Evolutionary conservation across 805 yeast species (phyloP).

Genomic region (Kluyveromyces lactis): DNA sequence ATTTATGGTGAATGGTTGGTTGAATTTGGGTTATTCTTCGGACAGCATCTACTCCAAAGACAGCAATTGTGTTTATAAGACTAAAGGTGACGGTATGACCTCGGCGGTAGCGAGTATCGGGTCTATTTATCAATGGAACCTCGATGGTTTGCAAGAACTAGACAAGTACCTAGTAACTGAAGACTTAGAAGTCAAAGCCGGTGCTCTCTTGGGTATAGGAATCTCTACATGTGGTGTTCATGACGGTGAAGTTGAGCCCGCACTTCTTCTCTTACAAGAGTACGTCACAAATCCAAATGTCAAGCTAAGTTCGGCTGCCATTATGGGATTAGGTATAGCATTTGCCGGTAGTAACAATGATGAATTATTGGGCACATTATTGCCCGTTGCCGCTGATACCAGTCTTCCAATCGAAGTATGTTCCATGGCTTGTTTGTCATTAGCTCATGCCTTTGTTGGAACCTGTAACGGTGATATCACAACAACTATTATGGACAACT

Average conservation of each 20-base stretch:
- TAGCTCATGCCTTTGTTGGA: slow-evolving; percentile 93
- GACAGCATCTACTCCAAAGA: slow-evolving; percentile 75
- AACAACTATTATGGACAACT: slow-evolving; percentile 81
- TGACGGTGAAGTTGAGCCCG: slow-evolving; percentile 86
- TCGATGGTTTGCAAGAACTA: slow-evolving; percentile 80
- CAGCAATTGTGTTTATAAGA: slow-evolving; percentile 84
- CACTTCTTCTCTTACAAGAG: slow-evolving; percentile 77
- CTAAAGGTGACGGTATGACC: slow-evolving; percentile 85
- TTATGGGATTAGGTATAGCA: slow-evolving; percentile 87
- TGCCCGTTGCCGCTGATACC: slow-evolving; percentile 77
- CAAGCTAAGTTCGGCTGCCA: slow-evolving; percentile 68
- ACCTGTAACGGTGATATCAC: slow-evolving; percentile 93
- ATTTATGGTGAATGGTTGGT: slow-evolving; percentile 85
- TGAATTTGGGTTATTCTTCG: slow-evolving; percentile 83
- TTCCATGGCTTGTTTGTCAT: slow-evolving; percentile 79
- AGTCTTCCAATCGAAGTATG: slow-evolving; percentile 69
- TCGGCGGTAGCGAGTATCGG: slow-evolving; percentile 92
- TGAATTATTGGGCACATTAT: slow-evolving; percentile 65
- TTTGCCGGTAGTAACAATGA: slow-evolving; percentile 91
- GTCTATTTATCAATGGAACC: slow-evolving; percentile 85
- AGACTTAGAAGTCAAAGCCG: slow-evolving; percentile 86
- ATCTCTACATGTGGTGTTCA: slow-evolving; percentile 86
- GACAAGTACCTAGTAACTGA: slow-evolving; percentile 83
- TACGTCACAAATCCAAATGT: slow-evolving; percentile 59
- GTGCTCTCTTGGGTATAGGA: slow-evolving; percentile 94